phyloP scores from a whole-genome alignment of 2,329 filamentous ascomycete genomes.

The Periconia macrospinosa region DNA sequence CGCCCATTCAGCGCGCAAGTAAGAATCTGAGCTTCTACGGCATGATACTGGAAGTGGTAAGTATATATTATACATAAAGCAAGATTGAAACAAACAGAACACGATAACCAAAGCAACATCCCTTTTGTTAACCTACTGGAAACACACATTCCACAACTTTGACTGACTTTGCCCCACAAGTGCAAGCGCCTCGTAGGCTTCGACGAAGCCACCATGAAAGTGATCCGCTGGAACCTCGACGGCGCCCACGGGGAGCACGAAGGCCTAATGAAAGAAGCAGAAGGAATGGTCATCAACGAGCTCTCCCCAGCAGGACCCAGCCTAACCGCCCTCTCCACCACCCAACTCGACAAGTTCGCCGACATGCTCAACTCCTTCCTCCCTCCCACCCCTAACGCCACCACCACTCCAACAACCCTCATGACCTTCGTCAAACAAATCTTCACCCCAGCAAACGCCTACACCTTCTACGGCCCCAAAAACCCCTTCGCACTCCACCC shows the following conservation, averaged over 20 bases:
- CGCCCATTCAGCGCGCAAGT: slow-evolving; percentile 39
- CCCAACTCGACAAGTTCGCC: slow-evolving; percentile 35
- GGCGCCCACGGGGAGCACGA: slow-evolving; percentile 17
- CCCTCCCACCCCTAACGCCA: slow-evolving; percentile 34
- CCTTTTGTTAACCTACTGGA: too few relatives aligned
- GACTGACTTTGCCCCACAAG: too few relatives aligned
- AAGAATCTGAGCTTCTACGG: slow-evolving; percentile 48
- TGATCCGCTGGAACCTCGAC: slow-evolving; percentile 27
- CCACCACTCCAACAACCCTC: slow-evolving; percentile 9
- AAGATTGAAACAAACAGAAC: too few relatives aligned
- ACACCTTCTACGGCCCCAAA: slow-evolving; percentile 46
- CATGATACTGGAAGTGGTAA: slow-evolving; percentile 41
- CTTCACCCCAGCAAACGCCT: slow-evolving; percentile 45
- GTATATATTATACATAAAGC: too few relatives aligned
- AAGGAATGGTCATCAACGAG: slow-evolving; percentile 10
- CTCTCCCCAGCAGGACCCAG: slow-evolving; percentile 17
- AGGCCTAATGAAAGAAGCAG: slow-evolving; percentile 15
- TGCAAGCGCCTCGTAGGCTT: slow-evolving; percentile 41
- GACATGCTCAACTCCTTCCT: slow-evolving; percentile 39
- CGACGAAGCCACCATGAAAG: slow-evolving; percentile 13
- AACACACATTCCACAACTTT: too few relatives aligned
- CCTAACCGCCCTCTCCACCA: slow-evolving; percentile 31
- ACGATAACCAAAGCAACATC: too few relatives aligned
- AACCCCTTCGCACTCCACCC: slow-evolving; percentile 43
- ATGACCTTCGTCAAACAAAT: slow-evolving; percentile 20